Base-by-base conservation (phyloP, 148 eudicot genomes). In the Vaccinium macrocarpon region DNA sequence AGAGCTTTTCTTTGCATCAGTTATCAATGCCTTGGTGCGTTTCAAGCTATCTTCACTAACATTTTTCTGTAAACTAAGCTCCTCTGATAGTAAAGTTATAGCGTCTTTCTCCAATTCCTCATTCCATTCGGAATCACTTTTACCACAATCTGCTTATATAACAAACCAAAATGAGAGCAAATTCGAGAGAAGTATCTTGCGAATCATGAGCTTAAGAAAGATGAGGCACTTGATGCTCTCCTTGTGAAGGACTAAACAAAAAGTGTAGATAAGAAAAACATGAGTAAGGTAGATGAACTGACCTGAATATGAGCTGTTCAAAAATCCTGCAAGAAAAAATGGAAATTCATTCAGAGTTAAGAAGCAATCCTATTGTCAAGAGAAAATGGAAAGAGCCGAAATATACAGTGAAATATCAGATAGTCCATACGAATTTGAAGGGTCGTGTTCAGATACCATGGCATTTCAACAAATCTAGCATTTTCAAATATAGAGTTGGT, bases 81-180 rank as follows among this genome's bases (percentile, higher is more conserved):
- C 98, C 87, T 95, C 97, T 18, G 93, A 87, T 29, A 92, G 85
- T 35, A 93, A 84, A 52, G 87, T 88, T n/a, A 88, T 81, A 42
- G 88, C 85, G 27, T 89, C 90, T 89, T 92, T 93, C 85, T 93
- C 92, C 84, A 95, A 87, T 82, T 95, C 98, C 68, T 89, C 90
- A 64, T 87, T 91, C 86, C 90, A 87, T 48, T 86, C 91, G 27
- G 94, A 93, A 77, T 93, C 94, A 70, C 91, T 90, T 86, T 90
- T 91, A 64, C 92, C 92, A 85, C 98, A 95, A 78, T 95, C 98
- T 95, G 90, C 84, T 50, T 1, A 38, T 42, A 46, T 1, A 29
- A 46, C 11, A 73, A 66, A 66, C 46, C 62, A 83, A 8, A 57
- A 0, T 48, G 51, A 35, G 72, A 21, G 2, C 32, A 82, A 51